phyloP scores from a whole-genome alignment of 2,329 filamentous ascomycete genomes.

The Aspergillus tamarii region DNA sequence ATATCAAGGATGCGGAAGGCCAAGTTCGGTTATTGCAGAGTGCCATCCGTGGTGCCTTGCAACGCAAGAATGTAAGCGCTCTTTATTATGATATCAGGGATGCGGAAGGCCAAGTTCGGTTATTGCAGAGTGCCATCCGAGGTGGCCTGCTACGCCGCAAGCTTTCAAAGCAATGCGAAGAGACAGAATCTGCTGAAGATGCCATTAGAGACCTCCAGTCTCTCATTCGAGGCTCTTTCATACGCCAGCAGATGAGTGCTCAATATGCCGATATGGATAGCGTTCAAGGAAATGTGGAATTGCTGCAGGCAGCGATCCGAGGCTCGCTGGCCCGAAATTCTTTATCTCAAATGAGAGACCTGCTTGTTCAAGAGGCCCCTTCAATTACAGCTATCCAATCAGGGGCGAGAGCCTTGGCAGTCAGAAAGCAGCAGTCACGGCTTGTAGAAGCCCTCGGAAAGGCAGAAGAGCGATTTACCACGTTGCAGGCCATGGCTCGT shows the following conservation, averaged over 20 bases:
- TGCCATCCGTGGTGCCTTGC: constrained; percentile 63
- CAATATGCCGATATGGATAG: constrained; percentile 48
- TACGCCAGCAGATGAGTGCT: constrained; percentile 51
- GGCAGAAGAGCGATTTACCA: constrained; percentile 44
- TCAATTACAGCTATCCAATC: constrained; percentile 43
- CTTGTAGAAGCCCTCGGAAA: constrained; percentile 46
- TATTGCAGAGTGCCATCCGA: constrained; percentile 60
- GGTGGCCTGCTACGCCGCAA: constrained; percentile 49
- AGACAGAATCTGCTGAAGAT: constrained; percentile 50
- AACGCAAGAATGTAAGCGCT: constrained; percentile 44
- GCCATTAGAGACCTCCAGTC: constrained; percentile 66
- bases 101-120: constrained; percentile 64
- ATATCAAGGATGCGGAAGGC: constrained; percentile 65
- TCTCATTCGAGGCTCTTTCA: constrained; percentile 67
- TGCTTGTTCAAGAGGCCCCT: constrained; percentile 30
- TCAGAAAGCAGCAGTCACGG: constrained; percentile 43
- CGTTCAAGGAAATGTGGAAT: constrained; percentile 51
- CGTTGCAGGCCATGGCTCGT: constrained; percentile 52
- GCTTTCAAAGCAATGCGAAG: constrained; percentile 25
- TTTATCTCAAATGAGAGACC: constrained; percentile 27
- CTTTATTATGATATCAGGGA: constrained; percentile 66
- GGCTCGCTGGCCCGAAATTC: constrained; percentile 54
- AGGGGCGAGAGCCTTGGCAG: constrained; percentile 36
- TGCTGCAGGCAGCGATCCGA: constrained; percentile 63
- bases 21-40: constrained; percentile 61